phyloP scores from a whole-genome alignment of 176 grass and related monocot species.

The Carex kokanica region DNA sequence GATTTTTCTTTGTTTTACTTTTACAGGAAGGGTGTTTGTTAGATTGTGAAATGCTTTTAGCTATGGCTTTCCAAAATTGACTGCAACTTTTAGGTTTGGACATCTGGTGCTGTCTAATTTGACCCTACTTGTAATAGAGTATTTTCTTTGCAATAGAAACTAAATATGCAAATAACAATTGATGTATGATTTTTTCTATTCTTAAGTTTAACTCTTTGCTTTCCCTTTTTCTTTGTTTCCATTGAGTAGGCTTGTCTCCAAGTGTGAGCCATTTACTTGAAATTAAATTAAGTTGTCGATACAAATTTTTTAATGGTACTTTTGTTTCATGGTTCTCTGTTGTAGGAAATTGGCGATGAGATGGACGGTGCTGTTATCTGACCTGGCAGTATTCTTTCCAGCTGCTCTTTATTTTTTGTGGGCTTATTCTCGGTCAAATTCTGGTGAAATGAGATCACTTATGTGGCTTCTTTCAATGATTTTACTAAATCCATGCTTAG shows the following conservation, averaged over 20 bases:
- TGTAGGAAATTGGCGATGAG: slow-evolving; percentile 83
- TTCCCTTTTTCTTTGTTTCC: not conserved
- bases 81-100: not conserved
- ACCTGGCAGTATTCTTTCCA: slow-evolving; percentile 65
- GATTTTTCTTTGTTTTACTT: not conserved
- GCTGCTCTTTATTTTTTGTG: slow-evolving; percentile 67
- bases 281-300: not conserved
- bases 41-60: not conserved
- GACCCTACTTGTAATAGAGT: not conserved
- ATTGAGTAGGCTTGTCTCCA: not conserved
- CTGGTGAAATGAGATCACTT: slow-evolving; percentile 28
- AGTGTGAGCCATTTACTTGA: not conserved
- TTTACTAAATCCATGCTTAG: slow-evolving; percentile 65
- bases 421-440: slow-evolving; percentile 40
- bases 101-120: not conserved
- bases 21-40: not conserved
- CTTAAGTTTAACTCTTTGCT: not conserved
- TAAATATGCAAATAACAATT: not conserved
- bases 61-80: not conserved
- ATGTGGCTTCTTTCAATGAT: slow-evolving; percentile 76
- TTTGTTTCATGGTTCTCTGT: slow-evolving; percentile 9
- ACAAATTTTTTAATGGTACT: not conserved
- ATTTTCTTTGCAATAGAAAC: not conserved
- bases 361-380: slow-evolving; percentile 80
- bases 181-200: not conserved